Conservation (phyloP, 805 yeast species). For the Saturnispora saitoi region DNA sequence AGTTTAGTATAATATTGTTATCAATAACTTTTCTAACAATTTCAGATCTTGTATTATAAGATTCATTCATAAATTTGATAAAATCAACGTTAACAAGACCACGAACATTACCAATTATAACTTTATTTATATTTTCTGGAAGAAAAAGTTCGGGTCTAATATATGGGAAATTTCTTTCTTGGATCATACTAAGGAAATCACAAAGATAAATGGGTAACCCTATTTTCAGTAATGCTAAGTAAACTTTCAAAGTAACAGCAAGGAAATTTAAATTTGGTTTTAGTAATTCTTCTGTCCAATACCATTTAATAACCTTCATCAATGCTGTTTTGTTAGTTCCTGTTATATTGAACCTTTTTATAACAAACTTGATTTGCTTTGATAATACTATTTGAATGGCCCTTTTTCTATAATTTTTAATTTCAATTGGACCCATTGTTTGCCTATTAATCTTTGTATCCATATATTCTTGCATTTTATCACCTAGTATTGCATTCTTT, state of each 20-base stretch:
- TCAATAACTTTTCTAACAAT: background rate
- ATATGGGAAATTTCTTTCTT: constrained; percentile 40
- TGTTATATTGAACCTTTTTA: background rate
- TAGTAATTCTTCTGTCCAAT: constrained; percentile 16
- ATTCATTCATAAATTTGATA: background rate
- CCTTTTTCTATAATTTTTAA: constrained; percentile 12
- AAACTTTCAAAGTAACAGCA: constrained; percentile 33
- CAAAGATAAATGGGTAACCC: constrained; percentile 41
- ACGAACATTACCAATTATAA: background rate
- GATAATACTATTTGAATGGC: constrained; percentile 27
- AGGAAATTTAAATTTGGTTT: background rate
- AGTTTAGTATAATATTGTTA: constrained; percentile 17
- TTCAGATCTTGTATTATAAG: background rate
- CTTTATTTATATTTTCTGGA: constrained; percentile 15
- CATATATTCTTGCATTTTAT: constrained; percentile 6
- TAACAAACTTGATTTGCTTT: constrained; percentile 3
- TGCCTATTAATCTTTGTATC: constrained; percentile 11
- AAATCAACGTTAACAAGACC: background rate
- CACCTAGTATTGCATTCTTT: constrained; percentile 1
- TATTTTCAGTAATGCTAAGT: constrained; percentile 41
- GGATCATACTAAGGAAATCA: constrained; percentile 38
- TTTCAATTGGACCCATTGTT: constrained; percentile 11
- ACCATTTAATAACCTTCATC: constrained; percentile 26
- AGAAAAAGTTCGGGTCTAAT: constrained; percentile 16
- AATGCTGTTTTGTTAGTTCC: constrained; percentile 8